Conservation (phyloP, 164 flowering plant genomes). For the Nymphaea thermarum region DNA sequence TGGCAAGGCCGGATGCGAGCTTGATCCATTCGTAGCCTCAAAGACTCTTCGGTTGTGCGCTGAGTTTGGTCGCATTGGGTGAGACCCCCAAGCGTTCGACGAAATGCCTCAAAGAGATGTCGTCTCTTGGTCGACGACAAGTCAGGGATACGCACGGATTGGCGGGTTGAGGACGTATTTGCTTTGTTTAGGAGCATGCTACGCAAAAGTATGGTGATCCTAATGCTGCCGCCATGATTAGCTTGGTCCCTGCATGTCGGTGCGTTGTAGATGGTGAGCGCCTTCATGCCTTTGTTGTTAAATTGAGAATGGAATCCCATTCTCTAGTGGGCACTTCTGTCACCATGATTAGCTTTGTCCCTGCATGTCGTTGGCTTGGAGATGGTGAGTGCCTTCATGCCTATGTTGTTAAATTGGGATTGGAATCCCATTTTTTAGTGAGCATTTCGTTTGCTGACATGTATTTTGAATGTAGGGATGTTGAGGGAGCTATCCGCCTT, state of each 20-base stretch:
- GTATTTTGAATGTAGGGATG: constrained; percentile 5
- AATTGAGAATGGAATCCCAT: constrained; percentile 4
- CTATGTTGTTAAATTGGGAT: constrained; percentile 3
- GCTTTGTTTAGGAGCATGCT: constrained; percentile 7
- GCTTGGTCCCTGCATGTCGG: constrained; percentile 7
- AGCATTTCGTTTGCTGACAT: constrained; percentile 9
- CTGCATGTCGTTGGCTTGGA: constrained; percentile 5
- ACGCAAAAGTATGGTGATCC: constrained; percentile 5
- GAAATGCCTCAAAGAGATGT: constrained; percentile 8
- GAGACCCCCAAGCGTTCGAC: constrained; percentile 6
- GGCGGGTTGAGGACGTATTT: constrained; percentile 5
- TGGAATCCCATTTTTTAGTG: constrained; percentile 6
- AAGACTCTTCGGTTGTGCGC: constrained; percentile 4
- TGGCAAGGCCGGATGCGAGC: constrained; percentile 3
- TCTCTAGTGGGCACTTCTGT: constrained; percentile 10
- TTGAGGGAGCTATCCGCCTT: constrained; percentile 1
- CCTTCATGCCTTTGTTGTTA: constrained; percentile 1
- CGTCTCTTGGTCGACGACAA: constrained; percentile 7
- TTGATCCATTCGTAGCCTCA: constrained; percentile 9
- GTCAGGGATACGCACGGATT: constrained; percentile 6
- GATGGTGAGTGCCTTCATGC: constrained; percentile 3
- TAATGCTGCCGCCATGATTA: constrained; percentile 6
- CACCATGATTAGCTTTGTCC: not conserved
- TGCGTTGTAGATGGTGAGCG: constrained; percentile 3
- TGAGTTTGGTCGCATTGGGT: not conserved